phyloP scores from a whole-genome alignment of 2,329 filamentous ascomycete species.

The Paraphaeosphaeria minitans region DNA sequence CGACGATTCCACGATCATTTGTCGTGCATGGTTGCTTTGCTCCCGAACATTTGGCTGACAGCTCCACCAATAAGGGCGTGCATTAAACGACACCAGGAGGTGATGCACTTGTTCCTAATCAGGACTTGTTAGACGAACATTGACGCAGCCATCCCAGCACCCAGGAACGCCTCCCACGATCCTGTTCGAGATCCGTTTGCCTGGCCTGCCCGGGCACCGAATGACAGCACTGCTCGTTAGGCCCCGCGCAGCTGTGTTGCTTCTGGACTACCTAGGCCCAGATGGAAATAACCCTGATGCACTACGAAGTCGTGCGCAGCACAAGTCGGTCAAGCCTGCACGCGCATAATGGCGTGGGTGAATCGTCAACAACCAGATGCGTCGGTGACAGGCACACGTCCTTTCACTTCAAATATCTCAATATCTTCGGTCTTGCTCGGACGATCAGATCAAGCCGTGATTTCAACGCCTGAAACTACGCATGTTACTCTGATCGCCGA shows the following conservation, averaged over 20 bases:
- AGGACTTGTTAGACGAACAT: slow-evolving; percentile 39
- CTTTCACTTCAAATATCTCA: slow-evolving; percentile 14
- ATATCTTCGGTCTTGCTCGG: slow-evolving; percentile 31
- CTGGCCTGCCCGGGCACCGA: slow-evolving; percentile 18
- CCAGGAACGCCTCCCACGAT: slow-evolving; percentile 32
- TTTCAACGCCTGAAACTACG: slow-evolving; percentile 13
- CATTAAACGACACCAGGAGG: slow-evolving; percentile 26
- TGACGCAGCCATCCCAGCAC: slow-evolving; percentile 26
- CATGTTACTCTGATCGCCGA: slow-evolving; percentile 1
- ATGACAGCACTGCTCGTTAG: slow-evolving; percentile 21
- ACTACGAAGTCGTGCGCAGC: slow-evolving; percentile 19
- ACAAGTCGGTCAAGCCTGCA: slow-evolving; percentile 17
- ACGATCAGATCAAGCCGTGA: slow-evolving; percentile 15
- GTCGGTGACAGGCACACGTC: slow-evolving; percentile 15
- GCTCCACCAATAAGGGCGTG: slow-evolving; percentile 32
- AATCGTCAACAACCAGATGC: slow-evolving; percentile 12
- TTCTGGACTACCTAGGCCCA: slow-evolving; percentile 24
- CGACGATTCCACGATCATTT: slow-evolving; percentile 33
- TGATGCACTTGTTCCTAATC: slow-evolving; percentile 28
- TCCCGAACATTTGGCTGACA: background rate
- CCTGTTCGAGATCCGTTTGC: slow-evolving; percentile 16
- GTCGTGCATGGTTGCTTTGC: slow-evolving; percentile 24
- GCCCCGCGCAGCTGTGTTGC: slow-evolving; percentile 28
- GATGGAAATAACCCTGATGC: slow-evolving; percentile 23
- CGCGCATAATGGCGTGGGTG: slow-evolving; percentile 19